A percentile compares a stretch with the other conserved stretches of the same genome.
These are phyloP conservation scores for Xylariomycetidae sp. DNA, from an alignment of 2,329 filamentous ascomycete species.

Conservation along the genomic window DNA sequence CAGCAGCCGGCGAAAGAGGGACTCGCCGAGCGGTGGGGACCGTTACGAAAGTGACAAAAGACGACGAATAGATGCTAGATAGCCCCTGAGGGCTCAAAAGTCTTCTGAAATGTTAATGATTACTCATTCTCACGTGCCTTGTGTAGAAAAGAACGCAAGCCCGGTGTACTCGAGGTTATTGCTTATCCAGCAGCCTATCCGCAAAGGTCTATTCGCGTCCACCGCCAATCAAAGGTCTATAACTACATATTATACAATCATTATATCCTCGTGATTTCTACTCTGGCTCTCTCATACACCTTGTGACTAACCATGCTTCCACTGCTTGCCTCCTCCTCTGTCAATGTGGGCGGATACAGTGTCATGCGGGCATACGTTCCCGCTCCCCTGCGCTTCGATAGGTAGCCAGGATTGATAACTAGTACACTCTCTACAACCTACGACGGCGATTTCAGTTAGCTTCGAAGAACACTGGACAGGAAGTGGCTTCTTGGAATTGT, in stretches of 20 bases:
- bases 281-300: constrained; percentile 76
- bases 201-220: no score
- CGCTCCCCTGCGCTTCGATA: constrained; percentile 78
- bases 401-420: constrained; percentile 81
- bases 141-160: no score
- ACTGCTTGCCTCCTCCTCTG: constrained; percentile 51
- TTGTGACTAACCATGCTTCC: constrained; percentile 63
- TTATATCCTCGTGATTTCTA: constrained; percentile 80
- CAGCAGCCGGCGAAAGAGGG: constrained; percentile 50
- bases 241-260: constrained; percentile 5
- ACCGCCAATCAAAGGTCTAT: no score
- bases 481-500: neutral
- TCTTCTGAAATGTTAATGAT: no score
- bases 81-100: no score
- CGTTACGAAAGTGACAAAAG: constrained; percentile 57
- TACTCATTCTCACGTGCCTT: no score
- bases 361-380: constrained; percentile 83
- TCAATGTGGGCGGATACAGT: constrained; percentile 60
- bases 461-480: neutral
- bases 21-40: constrained; percentile 50
- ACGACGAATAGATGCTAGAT: constrained; percentile 46
- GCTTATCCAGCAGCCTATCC: no score
- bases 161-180: no score
- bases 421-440: constrained; percentile 89
- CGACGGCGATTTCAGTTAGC: constrained; percentile 8